These are phyloP conservation scores for Gyrodon lividus DNA, from an alignment of 768 basidiomycete genomes.

Conservation along the genomic window DNA sequence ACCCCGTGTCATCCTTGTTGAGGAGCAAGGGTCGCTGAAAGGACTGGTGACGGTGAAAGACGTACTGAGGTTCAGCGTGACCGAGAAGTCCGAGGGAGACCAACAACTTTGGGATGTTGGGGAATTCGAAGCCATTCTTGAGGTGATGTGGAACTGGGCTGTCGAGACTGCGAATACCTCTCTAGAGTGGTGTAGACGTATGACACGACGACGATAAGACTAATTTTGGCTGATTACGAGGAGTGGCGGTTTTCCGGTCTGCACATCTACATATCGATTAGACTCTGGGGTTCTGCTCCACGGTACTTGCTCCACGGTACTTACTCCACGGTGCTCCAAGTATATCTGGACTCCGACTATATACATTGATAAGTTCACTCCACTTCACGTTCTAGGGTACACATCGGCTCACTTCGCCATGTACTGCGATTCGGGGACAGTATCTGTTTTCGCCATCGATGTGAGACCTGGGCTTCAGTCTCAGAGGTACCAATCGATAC, in stretches of 20 bases:
- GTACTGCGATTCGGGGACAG: too few species aligned
- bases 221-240: not conserved
- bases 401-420: not conserved
- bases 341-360: too few species aligned
- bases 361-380: not conserved
- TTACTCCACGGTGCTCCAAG: too few species aligned
- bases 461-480: too few species aligned
- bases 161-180: conserved; percentile 35
- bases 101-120: conserved; percentile 58
- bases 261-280: too few species aligned
- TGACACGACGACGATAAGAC: conserved; percentile 21
- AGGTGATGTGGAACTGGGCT: conserved; percentile 61
- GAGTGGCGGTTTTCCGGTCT: not conserved
- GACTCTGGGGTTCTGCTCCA: too few species aligned
- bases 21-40: conserved; percentile 75
- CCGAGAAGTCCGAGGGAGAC: conserved; percentile 48
- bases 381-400: not conserved
- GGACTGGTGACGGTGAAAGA: conserved; percentile 97
- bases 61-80: conserved; percentile 81
- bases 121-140: conserved; percentile 62
- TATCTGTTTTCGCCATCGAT: too few species aligned
- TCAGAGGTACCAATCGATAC: too few species aligned
- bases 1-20: conserved; percentile 94
- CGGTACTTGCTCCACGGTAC: too few species aligned
- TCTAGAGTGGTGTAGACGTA: conserved; percentile 24